Evolutionary conservation across 176 grass and related monocot genomes (phyloP).

Genomic region (Tillandsia fasciculata): DNA sequence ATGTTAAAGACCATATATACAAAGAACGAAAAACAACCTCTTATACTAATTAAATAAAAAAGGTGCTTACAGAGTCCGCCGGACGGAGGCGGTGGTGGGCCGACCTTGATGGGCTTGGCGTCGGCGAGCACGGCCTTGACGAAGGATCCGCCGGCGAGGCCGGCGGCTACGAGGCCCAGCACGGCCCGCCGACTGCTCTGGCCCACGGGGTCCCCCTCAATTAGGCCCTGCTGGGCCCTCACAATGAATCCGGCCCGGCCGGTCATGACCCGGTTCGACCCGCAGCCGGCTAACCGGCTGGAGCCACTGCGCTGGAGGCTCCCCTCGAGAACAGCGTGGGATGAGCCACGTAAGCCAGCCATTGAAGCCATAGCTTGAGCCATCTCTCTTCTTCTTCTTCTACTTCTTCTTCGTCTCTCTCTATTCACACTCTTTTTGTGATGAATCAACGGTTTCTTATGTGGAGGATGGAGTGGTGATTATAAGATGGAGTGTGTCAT

Average conservation of each 20-base stretch:
- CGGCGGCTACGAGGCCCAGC: conserved; percentile 67
- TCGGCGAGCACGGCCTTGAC: conserved; percentile 42
- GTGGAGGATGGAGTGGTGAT: conserved; percentile 12
- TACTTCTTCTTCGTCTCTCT: background rate
- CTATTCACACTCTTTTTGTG: background rate
- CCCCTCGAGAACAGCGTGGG: conserved; percentile 40
- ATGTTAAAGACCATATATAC: too few relatives aligned
- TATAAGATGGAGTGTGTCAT: background rate
- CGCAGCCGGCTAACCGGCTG: background rate
- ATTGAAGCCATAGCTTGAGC: conserved; percentile 94
- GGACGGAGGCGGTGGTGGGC: conserved; percentile 41
- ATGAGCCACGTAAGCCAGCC: conserved; percentile 50
- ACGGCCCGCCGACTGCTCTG: conserved; percentile 49
- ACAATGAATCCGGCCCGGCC: conserved; percentile 31
- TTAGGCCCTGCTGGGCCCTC: conserved; percentile 31
- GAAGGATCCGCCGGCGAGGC: conserved; percentile 38
- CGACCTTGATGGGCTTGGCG: conserved; percentile 38
- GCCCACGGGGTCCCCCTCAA: conserved; percentile 31
- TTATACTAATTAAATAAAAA: background rate
- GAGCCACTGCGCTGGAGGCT: conserved; percentile 22
- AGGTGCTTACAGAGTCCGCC: conserved; percentile 76
- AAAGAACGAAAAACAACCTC: too few relatives aligned
- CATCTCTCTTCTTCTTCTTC: conserved; percentile 28
- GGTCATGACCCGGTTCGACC: background rate
- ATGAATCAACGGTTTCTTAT: conserved; percentile 7